phyloP scores from a whole-genome alignment of 1,284 basidiomycete species.

The Leccinum insolens region DNA sequence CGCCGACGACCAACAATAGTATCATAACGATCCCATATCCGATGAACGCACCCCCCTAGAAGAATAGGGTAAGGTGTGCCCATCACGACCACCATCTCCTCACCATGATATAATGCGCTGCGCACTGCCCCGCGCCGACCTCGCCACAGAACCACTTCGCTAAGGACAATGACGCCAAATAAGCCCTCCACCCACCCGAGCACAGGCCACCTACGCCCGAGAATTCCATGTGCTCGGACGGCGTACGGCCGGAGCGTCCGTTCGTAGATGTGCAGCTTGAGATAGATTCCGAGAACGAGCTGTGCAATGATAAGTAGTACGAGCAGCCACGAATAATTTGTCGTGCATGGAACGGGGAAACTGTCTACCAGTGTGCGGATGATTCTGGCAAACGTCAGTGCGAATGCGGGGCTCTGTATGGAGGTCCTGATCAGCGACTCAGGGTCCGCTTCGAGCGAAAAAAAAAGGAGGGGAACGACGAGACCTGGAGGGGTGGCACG shows the following conservation, averaged over 20 bases:
- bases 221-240: slow-evolving; percentile 31
- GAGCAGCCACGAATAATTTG: too few species aligned
- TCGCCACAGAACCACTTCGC: slow-evolving; percentile 69
- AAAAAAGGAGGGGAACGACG: slow-evolving; percentile 13
- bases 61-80: neutral
- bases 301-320: too few species aligned
- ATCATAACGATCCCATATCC: slow-evolving; percentile 87
- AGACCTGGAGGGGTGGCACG: slow-evolving; percentile 76
- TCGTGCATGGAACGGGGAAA: too few species aligned
- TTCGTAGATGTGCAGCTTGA: slow-evolving; percentile 81
- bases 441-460: neutral
- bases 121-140: slow-evolving; percentile 76
- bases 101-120: slow-evolving; percentile 91
- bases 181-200: slow-evolving; percentile 88
- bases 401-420: slow-evolving; percentile 63
- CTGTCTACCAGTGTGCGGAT: slow-evolving; percentile 29
- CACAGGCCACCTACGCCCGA: slow-evolving; percentile 88
- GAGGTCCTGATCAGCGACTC: neutral
- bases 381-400: slow-evolving; percentile 71
- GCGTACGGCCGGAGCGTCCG: slow-evolving; percentile 53
- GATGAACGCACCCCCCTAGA: slow-evolving; percentile 76
- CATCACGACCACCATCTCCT: slow-evolving; percentile 12
- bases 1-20: slow-evolving; percentile 82
- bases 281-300: too few species aligned
- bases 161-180: slow-evolving; percentile 67